Evolutionary conservation across 208 protist species (phyloP).

Genomic region (Crithidia fasciculata): DNA sequence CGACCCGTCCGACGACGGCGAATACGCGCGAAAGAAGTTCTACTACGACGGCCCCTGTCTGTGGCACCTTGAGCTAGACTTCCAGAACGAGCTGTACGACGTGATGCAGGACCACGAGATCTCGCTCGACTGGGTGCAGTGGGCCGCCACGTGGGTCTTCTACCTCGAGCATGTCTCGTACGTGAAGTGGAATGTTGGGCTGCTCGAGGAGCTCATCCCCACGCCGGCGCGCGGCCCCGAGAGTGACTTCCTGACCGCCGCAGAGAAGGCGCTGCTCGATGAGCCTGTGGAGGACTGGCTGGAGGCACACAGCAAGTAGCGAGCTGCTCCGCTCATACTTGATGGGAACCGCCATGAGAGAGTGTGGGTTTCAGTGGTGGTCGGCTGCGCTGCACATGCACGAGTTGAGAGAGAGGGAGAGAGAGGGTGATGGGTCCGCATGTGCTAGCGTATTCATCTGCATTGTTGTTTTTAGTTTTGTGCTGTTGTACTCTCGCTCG

Average conservation of each 20-base stretch:
- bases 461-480: background rate
- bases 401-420: no score
- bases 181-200: conserved; percentile 62
- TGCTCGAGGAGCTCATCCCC: conserved; percentile 78
- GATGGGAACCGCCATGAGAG: no score
- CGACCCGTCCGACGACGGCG: conserved; percentile 53
- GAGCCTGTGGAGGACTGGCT: conserved; percentile 73
- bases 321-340: no score
- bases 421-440: no score
- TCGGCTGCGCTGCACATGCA: no score
- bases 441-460: no score
- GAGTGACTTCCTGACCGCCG: conserved; percentile 65
- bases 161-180: conserved; percentile 78
- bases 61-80: conserved; percentile 82
- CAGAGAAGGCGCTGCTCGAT: conserved; percentile 54
- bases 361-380: no score
- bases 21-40: conserved; percentile 56
- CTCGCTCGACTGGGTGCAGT: conserved; percentile 72
- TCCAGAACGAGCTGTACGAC: conserved; percentile 88
- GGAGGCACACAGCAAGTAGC: conserved; percentile 36
- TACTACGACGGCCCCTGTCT: conserved; percentile 88
- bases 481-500: background rate
- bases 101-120: conserved; percentile 88
- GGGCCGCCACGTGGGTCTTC: conserved; percentile 78
- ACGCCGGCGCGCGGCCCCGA: conserved; percentile 49